Conservation (phyloP, 1,139 yeast species). For the Candida sp. region DNA sequence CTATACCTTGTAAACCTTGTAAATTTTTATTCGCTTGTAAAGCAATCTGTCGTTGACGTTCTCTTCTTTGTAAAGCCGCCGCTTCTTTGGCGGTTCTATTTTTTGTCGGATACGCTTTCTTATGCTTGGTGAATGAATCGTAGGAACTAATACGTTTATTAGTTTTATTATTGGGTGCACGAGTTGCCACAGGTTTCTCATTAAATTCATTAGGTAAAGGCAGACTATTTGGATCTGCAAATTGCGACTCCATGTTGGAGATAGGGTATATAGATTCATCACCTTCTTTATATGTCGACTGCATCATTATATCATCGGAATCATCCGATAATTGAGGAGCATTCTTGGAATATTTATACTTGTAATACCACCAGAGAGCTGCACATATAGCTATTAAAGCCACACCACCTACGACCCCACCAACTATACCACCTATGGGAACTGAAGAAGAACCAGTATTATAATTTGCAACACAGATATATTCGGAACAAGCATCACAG, state of each 20-base stretch:
- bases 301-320: constrained; percentile 17
- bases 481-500: constrained; percentile 53
- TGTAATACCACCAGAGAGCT: constrained; percentile 29
- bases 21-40: constrained; percentile 10
- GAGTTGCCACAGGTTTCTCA: constrained; percentile 3
- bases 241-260: constrained; percentile 10
- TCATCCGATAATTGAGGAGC: constrained; percentile 19
- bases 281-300: constrained; percentile 14
- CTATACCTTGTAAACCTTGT: constrained; percentile 5
- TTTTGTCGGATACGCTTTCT: constrained; percentile 8
- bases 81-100: constrained; percentile 8
- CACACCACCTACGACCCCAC: constrained; percentile 59
- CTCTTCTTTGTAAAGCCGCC: constrained; percentile 11
- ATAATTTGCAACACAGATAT: constrained; percentile 41
- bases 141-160: constrained; percentile 38
- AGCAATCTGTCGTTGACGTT: constrained; percentile 20
- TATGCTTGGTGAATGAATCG: constrained; percentile 44
- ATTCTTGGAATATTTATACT: constrained; percentile 25
- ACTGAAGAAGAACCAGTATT: constrained; percentile 9
- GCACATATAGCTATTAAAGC: constrained; percentile 32
- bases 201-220: constrained; percentile 1
- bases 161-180: constrained; percentile 6
- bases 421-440: constrained; percentile 57
- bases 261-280: constrained; percentile 16
- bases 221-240: constrained; percentile 2